Percentiles rank a stretch among this genome's conserved stretches.
phyloP scores from a whole-genome alignment of 2,329 filamentous ascomycete genomes.

The Fusarium sp. region DNA sequence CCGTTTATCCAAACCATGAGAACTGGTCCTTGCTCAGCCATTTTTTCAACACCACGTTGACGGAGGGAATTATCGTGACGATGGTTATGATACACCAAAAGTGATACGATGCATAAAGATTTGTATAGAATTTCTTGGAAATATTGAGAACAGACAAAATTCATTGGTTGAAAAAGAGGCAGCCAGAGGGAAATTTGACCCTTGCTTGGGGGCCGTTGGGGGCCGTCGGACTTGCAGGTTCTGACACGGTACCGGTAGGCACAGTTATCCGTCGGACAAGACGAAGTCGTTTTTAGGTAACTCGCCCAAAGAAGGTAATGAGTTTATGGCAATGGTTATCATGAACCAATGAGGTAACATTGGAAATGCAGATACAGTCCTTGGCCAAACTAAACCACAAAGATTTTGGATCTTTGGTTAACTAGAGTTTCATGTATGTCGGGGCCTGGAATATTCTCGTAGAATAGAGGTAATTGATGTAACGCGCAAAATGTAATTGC shows the following conservation, averaged over 20 bases:
- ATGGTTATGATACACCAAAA: neutral
- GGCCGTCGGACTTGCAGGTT: conserved; percentile 12
- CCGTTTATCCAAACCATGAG: neutral
- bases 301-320: neutral
- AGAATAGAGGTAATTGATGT: neutral
- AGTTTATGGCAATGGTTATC: conserved; percentile 4
- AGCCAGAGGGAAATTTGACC: conserved; percentile 27
- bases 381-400: neutral
- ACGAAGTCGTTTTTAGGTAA: neutral
- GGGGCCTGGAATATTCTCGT: too few species aligned
- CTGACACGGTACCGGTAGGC: neutral
- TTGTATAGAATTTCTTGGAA: neutral
- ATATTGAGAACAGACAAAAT: neutral
- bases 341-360: conserved; percentile 20
- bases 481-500: conserved; percentile 3
- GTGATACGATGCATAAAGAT: neutral
- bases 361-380: neutral
- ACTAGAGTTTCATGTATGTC: conserved; percentile 8
- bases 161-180: conserved; percentile 26
- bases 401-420: conserved; percentile 22
- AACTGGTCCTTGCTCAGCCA: neutral
- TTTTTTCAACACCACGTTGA: conserved; percentile 15
- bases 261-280: neutral
- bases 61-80: neutral
- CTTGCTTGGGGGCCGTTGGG: conserved; percentile 35